Base-by-base conservation (phyloP, 768 basidiomycete species). In the Tulasnella sp. region DNA sequence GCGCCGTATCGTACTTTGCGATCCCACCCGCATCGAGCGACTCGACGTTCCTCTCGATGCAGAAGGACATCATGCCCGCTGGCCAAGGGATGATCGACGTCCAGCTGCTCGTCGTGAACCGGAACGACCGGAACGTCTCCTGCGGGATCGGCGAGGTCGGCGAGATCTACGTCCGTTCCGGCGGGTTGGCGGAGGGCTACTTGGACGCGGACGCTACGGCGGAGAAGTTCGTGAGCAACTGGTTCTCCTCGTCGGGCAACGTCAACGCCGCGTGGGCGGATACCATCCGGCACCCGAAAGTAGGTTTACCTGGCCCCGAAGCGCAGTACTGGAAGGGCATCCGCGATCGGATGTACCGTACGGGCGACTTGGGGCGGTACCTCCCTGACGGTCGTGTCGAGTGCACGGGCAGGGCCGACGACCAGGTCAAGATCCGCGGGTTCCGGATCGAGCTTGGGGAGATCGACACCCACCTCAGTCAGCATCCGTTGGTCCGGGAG, bases 401-500 rank as follows among this genome's bases (percentile, higher is more conserved):
- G 80, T 98, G 97, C 79, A 95, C 92, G 0, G 97, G 97, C 22
- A 88, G 97, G 26, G 95, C 96, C 1, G 97, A 99, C 78, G 96
- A 98, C 78, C 97, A 99, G 78, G 93, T 99, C 82, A 98, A 99
- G 83, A 98, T 99, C 80, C 91, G 97, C 70, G 97, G 97, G 1
- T 99, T 99, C 88, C 86, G 97, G 32, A 98, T 99, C 77, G 97
- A 99, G 79, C 86, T 98, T 7, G 95, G 95, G 17, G 97, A 99
- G 80, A 97, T 99, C 75, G 97, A 99, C 79, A 97, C 92, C 0
- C 89, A 96, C 81, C 87, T 99, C 72, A 92, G 91, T 76, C 89
- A 95, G 77, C 95, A 98, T 78, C 90, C 93, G 8, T 86, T 94
- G 22, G 88, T 99, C 2, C 84, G 96, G n/a, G 97, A 98, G 82